phyloP scores from a whole-genome alignment of 371 early-diverging fungal genomes.

The Syncephalastrum contaminatum region DNA sequence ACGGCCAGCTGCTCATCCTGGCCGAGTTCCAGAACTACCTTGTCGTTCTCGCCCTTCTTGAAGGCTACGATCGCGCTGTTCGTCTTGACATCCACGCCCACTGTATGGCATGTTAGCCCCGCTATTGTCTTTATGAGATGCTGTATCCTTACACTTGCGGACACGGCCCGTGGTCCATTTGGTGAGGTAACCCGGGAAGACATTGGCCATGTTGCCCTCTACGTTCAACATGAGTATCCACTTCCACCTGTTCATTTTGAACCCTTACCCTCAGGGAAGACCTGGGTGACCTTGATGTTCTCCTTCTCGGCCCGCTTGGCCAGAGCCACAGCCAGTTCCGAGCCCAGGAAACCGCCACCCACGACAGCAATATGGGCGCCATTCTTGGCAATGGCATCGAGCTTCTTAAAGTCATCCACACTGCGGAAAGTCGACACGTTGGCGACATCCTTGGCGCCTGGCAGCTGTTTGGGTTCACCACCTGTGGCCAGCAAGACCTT shows the following conservation, averaged over 20 bases:
- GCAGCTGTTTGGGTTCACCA: constrained; percentile 61
- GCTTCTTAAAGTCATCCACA: constrained; percentile 59
- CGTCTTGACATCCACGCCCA: constrained; percentile 63
- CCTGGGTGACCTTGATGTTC: constrained; percentile 62
- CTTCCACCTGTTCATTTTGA: not conserved
- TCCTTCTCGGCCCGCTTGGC: constrained; percentile 55
- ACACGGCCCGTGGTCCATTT: constrained; percentile 70
- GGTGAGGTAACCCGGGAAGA: constrained; percentile 71
- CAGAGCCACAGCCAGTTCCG: constrained; percentile 70
- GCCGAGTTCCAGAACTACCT: constrained; percentile 51
- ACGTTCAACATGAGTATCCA: not conserved
- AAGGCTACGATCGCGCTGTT: constrained; percentile 47
- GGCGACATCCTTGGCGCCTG: constrained; percentile 27
- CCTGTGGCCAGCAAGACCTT: constrained; percentile 73
- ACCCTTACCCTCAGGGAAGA: constrained; percentile 63
- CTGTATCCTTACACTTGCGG: constrained; percentile 32
- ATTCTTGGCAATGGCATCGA: constrained; percentile 54
- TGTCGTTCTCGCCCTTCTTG: constrained; percentile 36
- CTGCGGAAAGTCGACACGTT: constrained; percentile 66
- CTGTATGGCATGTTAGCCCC: constrained; percentile 13
- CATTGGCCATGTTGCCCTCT: constrained; percentile 73
- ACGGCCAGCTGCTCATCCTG: constrained; percentile 46
- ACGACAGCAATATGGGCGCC: constrained; percentile 61
- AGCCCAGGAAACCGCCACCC: constrained; percentile 80
- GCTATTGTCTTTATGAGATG: not conserved